phyloP scores from a whole-genome alignment of 345 rosid genomes.

The Lepidium sativum region DNA sequence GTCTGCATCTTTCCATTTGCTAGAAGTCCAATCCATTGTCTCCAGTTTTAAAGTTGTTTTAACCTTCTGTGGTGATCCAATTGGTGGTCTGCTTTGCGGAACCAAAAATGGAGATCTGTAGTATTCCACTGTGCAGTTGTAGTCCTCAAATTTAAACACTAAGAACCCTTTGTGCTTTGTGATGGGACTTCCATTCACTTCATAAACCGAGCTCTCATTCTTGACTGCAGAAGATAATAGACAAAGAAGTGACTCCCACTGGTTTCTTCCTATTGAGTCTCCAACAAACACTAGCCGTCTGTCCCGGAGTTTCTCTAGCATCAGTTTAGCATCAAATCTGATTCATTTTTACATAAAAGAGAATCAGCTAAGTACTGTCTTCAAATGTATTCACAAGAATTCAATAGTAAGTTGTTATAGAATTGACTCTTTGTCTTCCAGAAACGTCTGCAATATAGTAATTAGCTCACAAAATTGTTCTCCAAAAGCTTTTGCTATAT shows the following conservation, averaged over 20 bases:
- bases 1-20: constrained; percentile 75
- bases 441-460: background rate
- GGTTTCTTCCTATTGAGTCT: constrained; percentile 93
- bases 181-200: constrained; percentile 80
- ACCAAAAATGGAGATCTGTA: constrained; percentile 87
- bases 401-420: background rate
- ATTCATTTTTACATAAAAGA: background rate
- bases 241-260: constrained; percentile 93
- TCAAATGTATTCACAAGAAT: background rate
- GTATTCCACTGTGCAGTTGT: constrained; percentile 84
- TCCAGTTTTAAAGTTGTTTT: constrained; percentile 74
- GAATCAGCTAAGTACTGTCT: background rate
- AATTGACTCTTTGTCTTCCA: background rate
- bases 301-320: constrained; percentile 78
- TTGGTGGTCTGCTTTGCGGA: constrained; percentile 70
- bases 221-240: constrained; percentile 63
- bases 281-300: constrained; percentile 81
- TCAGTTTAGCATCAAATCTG: constrained; percentile 72
- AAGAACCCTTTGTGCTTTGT: constrained; percentile 87
- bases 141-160: constrained; percentile 66
- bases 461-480: background rate
- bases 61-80: constrained; percentile 41
- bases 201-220: constrained; percentile 52
- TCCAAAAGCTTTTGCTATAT: background rate
- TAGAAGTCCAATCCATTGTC: constrained; percentile 69